These are phyloP conservation scores for Crepidotus variabilis DNA, from an alignment of 768 basidiomycete genomes.

Conservation along the genomic window DNA sequence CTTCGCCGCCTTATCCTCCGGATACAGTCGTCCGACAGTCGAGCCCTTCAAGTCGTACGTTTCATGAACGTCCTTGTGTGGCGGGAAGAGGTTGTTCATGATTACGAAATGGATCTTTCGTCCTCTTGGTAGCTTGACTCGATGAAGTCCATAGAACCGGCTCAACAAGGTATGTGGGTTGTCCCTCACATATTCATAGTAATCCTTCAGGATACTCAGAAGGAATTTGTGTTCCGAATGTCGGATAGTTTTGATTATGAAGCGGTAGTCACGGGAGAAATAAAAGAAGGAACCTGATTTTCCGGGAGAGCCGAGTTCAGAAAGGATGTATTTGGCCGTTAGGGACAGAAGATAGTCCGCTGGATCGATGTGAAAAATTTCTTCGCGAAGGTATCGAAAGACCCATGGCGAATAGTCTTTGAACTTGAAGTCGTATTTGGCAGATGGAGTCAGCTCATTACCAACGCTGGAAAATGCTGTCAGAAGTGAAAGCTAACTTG, in stretches of 20 bases:
- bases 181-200: constrained; percentile 78
- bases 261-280: constrained; percentile 97
- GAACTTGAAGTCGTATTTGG: constrained; percentile 99
- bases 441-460: constrained; percentile 96
- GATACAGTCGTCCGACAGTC: constrained; percentile 82
- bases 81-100: constrained; percentile 99
- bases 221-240: constrained; percentile 95
- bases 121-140: constrained; percentile 93
- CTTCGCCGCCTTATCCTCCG: constrained; percentile 74
- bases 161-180: constrained; percentile 95
- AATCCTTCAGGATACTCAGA: constrained; percentile 74
- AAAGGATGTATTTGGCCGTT: constrained; percentile 96
- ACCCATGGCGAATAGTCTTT: constrained; percentile 99
- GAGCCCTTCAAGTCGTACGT: constrained; percentile 97
- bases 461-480: constrained; percentile 58
- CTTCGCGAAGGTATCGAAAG: constrained; percentile 92
- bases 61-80: constrained; percentile 96
- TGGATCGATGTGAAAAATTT: constrained; percentile 92
- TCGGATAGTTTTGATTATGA: constrained; percentile 99
- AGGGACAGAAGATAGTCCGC: constrained; percentile 96
- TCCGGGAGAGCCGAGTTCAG: constrained; percentile 95
- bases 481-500: neutral
- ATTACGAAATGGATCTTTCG: constrained; percentile 98
- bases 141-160: constrained; percentile 94
- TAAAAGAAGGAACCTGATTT: constrained; percentile 99